Percentiles rank a stretch among this genome's conserved stretches.
Conservation (phyloP, 495 filamentous ascomycete genomes). For the Platismatia glauca region DNA sequence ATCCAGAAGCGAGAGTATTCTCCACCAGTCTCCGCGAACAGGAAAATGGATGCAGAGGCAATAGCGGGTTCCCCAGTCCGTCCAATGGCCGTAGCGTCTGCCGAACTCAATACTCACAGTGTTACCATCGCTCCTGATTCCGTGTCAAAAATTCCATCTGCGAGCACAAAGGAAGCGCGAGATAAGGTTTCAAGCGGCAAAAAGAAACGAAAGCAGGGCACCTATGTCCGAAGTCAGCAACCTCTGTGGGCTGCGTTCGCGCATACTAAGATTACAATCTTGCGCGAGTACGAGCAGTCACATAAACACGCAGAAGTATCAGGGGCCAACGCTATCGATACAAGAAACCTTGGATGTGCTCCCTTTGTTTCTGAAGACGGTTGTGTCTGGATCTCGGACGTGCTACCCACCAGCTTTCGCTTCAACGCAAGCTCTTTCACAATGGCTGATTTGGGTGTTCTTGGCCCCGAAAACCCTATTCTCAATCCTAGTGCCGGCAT, state of each 20-base stretch:
- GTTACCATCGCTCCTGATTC: slow-evolving; percentile 40
- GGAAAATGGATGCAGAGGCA: slow-evolving; percentile 50
- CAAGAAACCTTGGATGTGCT: slow-evolving; percentile 69
- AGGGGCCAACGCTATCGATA: slow-evolving; percentile 66
- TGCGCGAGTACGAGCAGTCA: slow-evolving; percentile 85
- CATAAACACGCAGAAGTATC: slow-evolving; percentile 65
- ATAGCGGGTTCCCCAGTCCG: slow-evolving; percentile 38
- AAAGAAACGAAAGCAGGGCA: slow-evolving; percentile 81
- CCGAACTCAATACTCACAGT: slow-evolving; percentile 39
- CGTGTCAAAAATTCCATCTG: slow-evolving; percentile 44
- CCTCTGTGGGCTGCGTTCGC: slow-evolving; percentile 92
- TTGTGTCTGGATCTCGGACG: slow-evolving; percentile 79
- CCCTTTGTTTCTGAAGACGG: slow-evolving; percentile 62
- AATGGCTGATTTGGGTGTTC: neutral
- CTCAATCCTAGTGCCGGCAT: slow-evolving; percentile 34
- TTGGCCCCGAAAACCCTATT: slow-evolving; percentile 12
- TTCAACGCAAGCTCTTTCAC: slow-evolving; percentile 69
- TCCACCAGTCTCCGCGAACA: slow-evolving; percentile 34
- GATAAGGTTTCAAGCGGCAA: slow-evolving; percentile 56
- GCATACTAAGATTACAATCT: slow-evolving; percentile 86
- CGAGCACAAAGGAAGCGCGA: slow-evolving; percentile 45
- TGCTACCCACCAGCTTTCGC: slow-evolving; percentile 71
- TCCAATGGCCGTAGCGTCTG: slow-evolving; percentile 24
- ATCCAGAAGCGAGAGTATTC: slow-evolving; percentile 44
- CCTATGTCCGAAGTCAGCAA: slow-evolving; percentile 79